Evolutionary conservation across 2,329 filamentous ascomycete species (phyloP), one percentile per base, ranked within the genome.

Genomic region (Metarhizium rileyi): DNA sequence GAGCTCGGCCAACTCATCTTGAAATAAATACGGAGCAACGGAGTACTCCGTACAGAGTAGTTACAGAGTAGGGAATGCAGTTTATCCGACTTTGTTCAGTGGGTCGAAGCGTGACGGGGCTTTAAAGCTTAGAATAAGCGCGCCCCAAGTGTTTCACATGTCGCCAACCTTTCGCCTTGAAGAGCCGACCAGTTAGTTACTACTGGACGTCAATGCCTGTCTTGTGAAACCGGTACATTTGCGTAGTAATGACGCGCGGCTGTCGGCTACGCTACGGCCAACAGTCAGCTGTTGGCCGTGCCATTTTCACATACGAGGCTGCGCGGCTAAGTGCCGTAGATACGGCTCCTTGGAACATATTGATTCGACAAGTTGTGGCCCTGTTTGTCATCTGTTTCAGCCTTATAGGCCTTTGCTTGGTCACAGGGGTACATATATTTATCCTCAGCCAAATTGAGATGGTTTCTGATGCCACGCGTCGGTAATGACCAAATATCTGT

Each of bases 211-310:
- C 9, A 4, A 18, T 7, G 12, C 9, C 10, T 42, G 5, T 42
- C 22, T 23, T 42, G 18, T 25, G 38, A 42, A 42, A 42, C 38
- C 20, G 2, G 22, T 12, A 20, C 20, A 16, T 14, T 23, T 45
- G 42, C 48, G 12, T 40, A 27, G 43, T 23, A 20, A 46, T n/a
- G 28, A 26, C 47, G 47, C 47, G 41, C 41, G 47, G 25, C 41
- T 45, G 33, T 18, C 33, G 42, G 4, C 23, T 26, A 40, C 27
- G 22, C 30, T 25, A 18, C 22, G 38, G n/a, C 38, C 38, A 23
- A 25, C n/a, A 22, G 16, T 23, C 4, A n/a, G 44, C 10, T 47
- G 33, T 40, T 40, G 23, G n/a, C 35, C 12, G 8, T 46, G 22
- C n/a, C 35, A n/a, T 8, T 40, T 35, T 47, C 42, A 42, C 26